phyloP scores from a whole-genome alignment of 2,329 filamentous ascomycete genomes.

The Penicillium hesseltinei region DNA sequence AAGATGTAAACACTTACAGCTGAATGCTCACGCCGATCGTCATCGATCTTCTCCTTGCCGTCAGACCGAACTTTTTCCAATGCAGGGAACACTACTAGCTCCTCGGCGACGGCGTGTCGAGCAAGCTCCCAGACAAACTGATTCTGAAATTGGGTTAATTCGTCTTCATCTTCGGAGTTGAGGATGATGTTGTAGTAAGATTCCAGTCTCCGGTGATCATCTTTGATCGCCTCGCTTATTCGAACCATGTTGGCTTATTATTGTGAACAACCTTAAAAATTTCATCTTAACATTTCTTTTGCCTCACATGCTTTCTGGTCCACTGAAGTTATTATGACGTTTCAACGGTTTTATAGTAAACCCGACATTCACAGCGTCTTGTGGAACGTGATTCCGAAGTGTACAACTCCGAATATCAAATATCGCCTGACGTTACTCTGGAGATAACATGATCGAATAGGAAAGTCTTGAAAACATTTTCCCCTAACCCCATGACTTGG shows the following conservation, averaged over 20 bases:
- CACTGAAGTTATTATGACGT: slow-evolving; percentile 5
- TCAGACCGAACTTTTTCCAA: slow-evolving; percentile 50
- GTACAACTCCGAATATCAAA: not conserved
- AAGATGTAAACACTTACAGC: slow-evolving; percentile 27
- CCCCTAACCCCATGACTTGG: not conserved
- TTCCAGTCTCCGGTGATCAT: slow-evolving; percentile 45
- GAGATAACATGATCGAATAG: not conserved
- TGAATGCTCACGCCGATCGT: slow-evolving; percentile 51
- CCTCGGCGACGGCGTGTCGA: slow-evolving; percentile 53
- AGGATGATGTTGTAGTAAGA: slow-evolving; percentile 47
- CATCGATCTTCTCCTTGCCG: slow-evolving; percentile 51
- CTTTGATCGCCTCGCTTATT: slow-evolving; percentile 41
- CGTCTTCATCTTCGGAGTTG: slow-evolving; percentile 42
- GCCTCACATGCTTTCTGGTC: not conserved
- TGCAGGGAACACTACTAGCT: slow-evolving; percentile 56
- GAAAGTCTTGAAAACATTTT: too few species aligned
- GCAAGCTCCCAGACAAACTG: slow-evolving; percentile 55
- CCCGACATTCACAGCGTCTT: not conserved
- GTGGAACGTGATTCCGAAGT: slow-evolving; percentile 1
- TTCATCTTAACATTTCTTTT: not conserved
- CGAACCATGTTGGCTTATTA: slow-evolving; percentile 18
- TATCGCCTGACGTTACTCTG: not conserved
- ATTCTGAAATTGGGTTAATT: slow-evolving; percentile 49
- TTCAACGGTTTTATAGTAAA: not conserved
- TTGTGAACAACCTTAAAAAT: not conserved